A percentile compares a stretch with the other conserved stretches of the same genome.
Evolutionary conservation across 2,329 filamentous ascomycete species (phyloP).

Genomic region (Chaetomium sp.): DNA sequence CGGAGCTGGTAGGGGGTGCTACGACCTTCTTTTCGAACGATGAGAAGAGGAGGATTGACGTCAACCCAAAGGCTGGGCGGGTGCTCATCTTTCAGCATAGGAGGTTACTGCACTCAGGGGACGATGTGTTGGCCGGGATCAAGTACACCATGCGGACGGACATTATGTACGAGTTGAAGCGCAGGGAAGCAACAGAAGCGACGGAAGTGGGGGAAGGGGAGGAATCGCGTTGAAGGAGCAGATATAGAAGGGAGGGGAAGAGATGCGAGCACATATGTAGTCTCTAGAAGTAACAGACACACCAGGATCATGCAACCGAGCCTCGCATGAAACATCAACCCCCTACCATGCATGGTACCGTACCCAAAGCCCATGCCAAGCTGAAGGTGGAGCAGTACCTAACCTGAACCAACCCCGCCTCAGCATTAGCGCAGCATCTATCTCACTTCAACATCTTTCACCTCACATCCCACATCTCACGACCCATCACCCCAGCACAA

Average conservation of each 20-base stretch:
- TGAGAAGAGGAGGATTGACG: constrained; percentile 49
- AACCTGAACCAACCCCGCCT: not conserved
- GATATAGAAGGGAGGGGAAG: not conserved
- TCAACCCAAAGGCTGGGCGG: constrained; percentile 59
- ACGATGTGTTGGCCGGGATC: constrained; percentile 51
- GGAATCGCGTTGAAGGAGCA: not conserved
- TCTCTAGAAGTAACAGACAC: not conserved
- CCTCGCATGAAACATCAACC: not conserved
- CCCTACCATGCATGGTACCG: constrained; percentile 11
- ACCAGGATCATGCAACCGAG: not conserved
- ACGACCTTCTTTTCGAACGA: constrained; percentile 56
- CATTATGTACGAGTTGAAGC: constrained; percentile 49
- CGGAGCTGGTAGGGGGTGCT: constrained; percentile 54
- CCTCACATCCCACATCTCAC: not conserved
- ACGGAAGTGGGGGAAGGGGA: not conserved
- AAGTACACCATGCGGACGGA: constrained; percentile 63
- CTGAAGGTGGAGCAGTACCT: constrained; percentile 7
- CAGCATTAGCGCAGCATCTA: not conserved
- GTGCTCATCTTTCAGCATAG: constrained; percentile 63
- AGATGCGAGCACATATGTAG: not conserved
- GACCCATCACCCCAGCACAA: not conserved
- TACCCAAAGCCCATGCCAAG: constrained; percentile 15
- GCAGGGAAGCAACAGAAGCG: not conserved
- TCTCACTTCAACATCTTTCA: not conserved
- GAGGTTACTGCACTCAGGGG: constrained; percentile 55